Evolutionary conservation across 306 rosid genomes (phyloP).

Genomic region (Rubus parviflorus): DNA sequence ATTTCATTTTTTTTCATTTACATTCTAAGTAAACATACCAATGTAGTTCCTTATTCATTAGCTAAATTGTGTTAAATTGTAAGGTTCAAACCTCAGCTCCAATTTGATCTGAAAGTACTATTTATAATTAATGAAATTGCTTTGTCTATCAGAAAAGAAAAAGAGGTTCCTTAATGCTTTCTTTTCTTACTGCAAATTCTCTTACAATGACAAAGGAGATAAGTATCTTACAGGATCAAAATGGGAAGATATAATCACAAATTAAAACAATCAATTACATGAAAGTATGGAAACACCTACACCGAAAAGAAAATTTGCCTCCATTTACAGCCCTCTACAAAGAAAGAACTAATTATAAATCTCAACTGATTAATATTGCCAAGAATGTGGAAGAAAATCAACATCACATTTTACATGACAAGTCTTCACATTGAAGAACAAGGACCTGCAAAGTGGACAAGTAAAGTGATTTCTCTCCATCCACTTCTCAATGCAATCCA

Average conservation of each 20-base stretch:
- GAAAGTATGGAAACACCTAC: background rate
- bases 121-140: background rate
- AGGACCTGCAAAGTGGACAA: conserved; percentile 83
- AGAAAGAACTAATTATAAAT: background rate
- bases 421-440: conserved; percentile 25
- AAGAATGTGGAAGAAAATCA: conserved; percentile 20
- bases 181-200: background rate
- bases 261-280: conserved; percentile 9
- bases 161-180: background rate
- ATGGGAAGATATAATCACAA: background rate
- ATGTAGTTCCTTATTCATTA: background rate
- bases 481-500: conserved; percentile 76
- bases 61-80: background rate
- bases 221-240: background rate
- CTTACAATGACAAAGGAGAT: background rate
- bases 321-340: conserved; percentile 7
- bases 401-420: conserved; percentile 21
- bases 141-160: background rate
- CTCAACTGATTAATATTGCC: conserved; percentile 5
- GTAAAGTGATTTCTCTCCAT: conserved; percentile 49
- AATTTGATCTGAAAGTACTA: background rate
- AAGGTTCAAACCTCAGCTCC: background rate
- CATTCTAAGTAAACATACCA: background rate
- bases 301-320: background rate
- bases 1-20: background rate